Evolutionary conservation across 441 rosid genomes (phyloP).

Genomic region (Erysimum pusillum): DNA sequence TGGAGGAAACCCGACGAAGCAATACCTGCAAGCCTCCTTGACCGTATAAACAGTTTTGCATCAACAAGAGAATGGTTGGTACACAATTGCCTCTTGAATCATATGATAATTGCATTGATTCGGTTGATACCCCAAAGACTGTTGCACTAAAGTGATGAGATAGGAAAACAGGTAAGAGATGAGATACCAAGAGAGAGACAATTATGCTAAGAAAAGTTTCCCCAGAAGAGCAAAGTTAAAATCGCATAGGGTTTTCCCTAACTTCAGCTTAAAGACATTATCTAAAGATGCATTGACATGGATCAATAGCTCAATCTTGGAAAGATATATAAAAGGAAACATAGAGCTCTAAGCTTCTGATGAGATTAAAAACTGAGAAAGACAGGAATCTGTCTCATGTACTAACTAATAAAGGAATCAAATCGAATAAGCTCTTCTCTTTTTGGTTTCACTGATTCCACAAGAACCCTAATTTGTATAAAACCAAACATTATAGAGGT

Average conservation of each 20-base stretch:
- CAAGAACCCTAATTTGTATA: not conserved
- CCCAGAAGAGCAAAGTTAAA: constrained; percentile 1
- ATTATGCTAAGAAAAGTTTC: not conserved
- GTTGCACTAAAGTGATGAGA: constrained; percentile 63
- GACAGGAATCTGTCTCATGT: not conserved
- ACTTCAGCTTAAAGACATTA: not conserved
- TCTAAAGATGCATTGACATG: not conserved
- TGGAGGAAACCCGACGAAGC: constrained; percentile 17
- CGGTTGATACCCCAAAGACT: constrained; percentile 94
- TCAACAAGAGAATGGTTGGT: constrained; percentile 78
- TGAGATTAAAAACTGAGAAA: not conserved
- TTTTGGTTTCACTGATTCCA: not conserved
- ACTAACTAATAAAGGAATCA: not conserved
- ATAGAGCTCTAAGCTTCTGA: not conserved
- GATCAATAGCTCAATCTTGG: constrained; percentile 4
- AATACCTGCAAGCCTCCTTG: constrained; percentile 91
- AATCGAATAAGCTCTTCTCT: not conserved
- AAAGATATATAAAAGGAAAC: not conserved
- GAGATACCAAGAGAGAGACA: constrained; percentile 9
- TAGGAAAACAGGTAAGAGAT: constrained; percentile 36
- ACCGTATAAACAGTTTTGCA: constrained; percentile 75
- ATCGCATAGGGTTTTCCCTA: not conserved
- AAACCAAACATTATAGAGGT: constrained; percentile 6
- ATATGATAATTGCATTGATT: constrained; percentile 88
- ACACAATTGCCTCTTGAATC: constrained; percentile 86